Evolutionary conservation across 495 filamentous ascomycete genomes (phyloP).

Genomic region (Trichoderma reesei): DNA sequence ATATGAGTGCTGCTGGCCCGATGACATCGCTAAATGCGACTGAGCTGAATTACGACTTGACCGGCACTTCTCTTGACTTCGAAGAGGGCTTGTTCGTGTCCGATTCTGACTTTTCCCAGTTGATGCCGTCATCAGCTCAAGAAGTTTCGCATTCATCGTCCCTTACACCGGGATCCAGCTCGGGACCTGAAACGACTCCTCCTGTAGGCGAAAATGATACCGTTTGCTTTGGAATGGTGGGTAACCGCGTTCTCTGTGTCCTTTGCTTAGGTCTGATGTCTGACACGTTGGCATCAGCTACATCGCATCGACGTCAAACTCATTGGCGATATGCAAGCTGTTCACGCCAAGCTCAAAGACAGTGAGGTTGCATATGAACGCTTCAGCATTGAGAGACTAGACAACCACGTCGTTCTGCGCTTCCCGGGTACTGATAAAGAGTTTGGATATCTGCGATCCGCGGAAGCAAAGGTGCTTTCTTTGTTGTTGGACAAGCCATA

Average conservation of each 20-base stretch:
- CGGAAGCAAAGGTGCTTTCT: slow-evolving; percentile 14
- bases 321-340: slow-evolving; percentile 14
- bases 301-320: slow-evolving; percentile 15
- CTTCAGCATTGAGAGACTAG: slow-evolving; percentile 15
- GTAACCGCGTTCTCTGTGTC: not conserved
- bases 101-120: not conserved
- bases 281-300: not conserved
- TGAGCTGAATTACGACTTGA: not conserved
- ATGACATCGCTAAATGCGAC: not conserved
- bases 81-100: not conserved
- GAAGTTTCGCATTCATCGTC: not conserved
- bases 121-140: not conserved
- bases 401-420: slow-evolving; percentile 14
- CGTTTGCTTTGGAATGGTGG: slow-evolving; percentile 25
- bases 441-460: slow-evolving; percentile 18
- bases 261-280: no score
- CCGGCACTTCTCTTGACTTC: not conserved
- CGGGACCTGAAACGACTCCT: no score
- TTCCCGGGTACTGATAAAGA: slow-evolving; percentile 14
- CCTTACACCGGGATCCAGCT: not conserved
- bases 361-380: slow-evolving; percentile 12
- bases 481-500: slow-evolving; percentile 11
- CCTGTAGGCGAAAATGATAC: no score
- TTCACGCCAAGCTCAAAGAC: slow-evolving; percentile 13
- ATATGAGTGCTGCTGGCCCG: not conserved